These are phyloP conservation scores for Hordeum pubiflorum DNA, from an alignment of 202 grass and related monocot genomes.

Conservation along the genomic window DNA sequence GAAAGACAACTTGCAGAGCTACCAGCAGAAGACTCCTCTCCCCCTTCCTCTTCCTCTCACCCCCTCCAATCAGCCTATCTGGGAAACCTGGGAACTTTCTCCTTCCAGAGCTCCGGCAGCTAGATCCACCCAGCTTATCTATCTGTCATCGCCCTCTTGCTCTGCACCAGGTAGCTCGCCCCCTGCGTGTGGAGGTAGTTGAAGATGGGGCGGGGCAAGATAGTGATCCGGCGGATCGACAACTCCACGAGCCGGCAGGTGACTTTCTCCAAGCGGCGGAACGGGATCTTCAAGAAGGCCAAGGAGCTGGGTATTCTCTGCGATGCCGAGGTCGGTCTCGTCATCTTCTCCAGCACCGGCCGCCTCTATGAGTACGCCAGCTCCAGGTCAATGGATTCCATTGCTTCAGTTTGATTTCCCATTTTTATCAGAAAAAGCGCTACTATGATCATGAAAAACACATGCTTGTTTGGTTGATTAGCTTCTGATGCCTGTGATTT, in stretches of 20 bases:
- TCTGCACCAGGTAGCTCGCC: background rate
- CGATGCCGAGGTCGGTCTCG: conserved; percentile 72
- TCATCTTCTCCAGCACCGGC: conserved; percentile 82
- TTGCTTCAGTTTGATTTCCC: background rate
- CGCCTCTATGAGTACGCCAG: conserved; percentile 79
- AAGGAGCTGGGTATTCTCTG: conserved; percentile 80
- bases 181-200: background rate
- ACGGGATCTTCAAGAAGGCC: conserved; percentile 91
- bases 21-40: conserved; percentile 28
- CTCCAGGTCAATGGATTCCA: conserved; percentile 46
- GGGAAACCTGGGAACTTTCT: conserved; percentile 22
- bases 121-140: background rate
- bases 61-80: conserved; percentile 5
- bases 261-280: conserved; percentile 78
- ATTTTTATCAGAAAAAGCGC: background rate
- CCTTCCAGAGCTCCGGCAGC: conserved; percentile 17
- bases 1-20: conserved; percentile 35
- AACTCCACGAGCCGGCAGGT: conserved; percentile 83
- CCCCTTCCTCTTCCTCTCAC: conserved; percentile 17
- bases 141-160: background rate
- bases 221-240: conserved; percentile 78
- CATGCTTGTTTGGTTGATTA: conserved; percentile 2
- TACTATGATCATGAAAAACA: background rate
- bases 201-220: conserved; percentile 77
- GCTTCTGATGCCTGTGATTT: background rate